Conservation (phyloP, 768 basidiomycete genomes). For the Neoboletus subvelutipes region DNA sequence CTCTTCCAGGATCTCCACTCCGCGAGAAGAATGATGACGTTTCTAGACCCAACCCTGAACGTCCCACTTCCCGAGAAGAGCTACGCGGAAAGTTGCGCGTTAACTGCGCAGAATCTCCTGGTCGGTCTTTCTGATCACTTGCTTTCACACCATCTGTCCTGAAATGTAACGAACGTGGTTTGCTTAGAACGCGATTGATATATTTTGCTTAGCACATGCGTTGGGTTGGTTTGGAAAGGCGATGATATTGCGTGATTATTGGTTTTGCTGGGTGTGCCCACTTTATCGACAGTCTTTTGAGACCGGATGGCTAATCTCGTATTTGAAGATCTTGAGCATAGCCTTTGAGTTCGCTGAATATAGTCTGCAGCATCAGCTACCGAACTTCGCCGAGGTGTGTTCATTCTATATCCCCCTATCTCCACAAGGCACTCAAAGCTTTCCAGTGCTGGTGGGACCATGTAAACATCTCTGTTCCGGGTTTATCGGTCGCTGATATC, state of each 20-base stretch:
- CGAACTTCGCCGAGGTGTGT: slow-evolving; percentile 83
- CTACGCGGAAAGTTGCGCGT: slow-evolving; percentile 78
- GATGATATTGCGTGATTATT: slow-evolving; percentile 85
- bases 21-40: slow-evolving; percentile 75
- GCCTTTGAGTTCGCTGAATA: slow-evolving; percentile 90
- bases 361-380: slow-evolving; percentile 82
- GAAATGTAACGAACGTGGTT: slow-evolving; percentile 1
- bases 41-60: slow-evolving; percentile 71
- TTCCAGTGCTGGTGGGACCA: slow-evolving; percentile 91
- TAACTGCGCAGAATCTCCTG: slow-evolving; percentile 66
- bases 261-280: slow-evolving; percentile 83
- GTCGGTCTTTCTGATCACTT: slow-evolving; percentile 36
- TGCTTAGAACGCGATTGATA: slow-evolving; percentile 71
- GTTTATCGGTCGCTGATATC: slow-evolving; percentile 10
- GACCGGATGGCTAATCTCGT: slow-evolving; percentile 10
- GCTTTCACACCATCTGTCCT: background rate
- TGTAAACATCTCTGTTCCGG: slow-evolving; percentile 43
- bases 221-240: slow-evolving; percentile 93
- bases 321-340: slow-evolving; percentile 71
- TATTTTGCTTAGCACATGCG: slow-evolving; percentile 84
- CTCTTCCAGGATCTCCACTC: slow-evolving; percentile 82
- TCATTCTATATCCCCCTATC: slow-evolving; percentile 14
- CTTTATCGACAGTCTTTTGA: background rate
- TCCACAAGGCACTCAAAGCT: slow-evolving; percentile 18
- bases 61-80: slow-evolving; percentile 78